Evolutionary conservation across 148 eudicot genomes (phyloP).

Genomic region (Simmondsia chinensis): DNA sequence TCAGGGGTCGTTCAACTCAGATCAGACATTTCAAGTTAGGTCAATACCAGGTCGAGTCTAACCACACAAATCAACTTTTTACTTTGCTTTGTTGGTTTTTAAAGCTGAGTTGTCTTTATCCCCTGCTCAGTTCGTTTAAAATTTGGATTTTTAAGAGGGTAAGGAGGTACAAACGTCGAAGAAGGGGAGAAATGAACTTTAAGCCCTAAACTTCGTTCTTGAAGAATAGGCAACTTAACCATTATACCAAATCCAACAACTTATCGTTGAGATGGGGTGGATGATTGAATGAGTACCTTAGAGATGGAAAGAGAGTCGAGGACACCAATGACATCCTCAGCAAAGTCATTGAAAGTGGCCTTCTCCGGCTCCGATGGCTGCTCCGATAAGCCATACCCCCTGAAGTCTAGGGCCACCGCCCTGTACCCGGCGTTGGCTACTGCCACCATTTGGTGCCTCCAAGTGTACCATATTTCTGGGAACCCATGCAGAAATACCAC

Average conservation of each 20-base stretch:
- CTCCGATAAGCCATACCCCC: conserved; percentile 52
- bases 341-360: conserved; percentile 21
- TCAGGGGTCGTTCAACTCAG: too few relatives aligned
- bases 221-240: too few relatives aligned
- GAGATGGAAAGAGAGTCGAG: conserved; percentile 24
- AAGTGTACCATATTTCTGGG: conserved; percentile 62
- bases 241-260: background rate
- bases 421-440: conserved; percentile 35
- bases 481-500: conserved; percentile 29
- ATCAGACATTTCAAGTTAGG: too few relatives aligned
- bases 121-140: too few relatives aligned
- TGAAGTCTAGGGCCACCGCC: conserved; percentile 40
- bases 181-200: too few relatives aligned
- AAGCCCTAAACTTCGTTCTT: too few relatives aligned
- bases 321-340: conserved; percentile 24
- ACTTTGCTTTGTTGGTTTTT: too few relatives aligned
- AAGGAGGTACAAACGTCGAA: too few relatives aligned
- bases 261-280: background rate
- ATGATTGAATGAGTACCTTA: conserved; percentile 16
- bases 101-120: too few relatives aligned
- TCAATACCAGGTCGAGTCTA: too few relatives aligned
- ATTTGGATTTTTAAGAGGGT: too few relatives aligned
- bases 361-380: conserved; percentile 37
- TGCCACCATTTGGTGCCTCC: conserved; percentile 52
- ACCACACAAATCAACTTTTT: too few relatives aligned